phyloP scores from a whole-genome alignment of 768 basidiomycete species.

The Termitomyces sp. region DNA sequence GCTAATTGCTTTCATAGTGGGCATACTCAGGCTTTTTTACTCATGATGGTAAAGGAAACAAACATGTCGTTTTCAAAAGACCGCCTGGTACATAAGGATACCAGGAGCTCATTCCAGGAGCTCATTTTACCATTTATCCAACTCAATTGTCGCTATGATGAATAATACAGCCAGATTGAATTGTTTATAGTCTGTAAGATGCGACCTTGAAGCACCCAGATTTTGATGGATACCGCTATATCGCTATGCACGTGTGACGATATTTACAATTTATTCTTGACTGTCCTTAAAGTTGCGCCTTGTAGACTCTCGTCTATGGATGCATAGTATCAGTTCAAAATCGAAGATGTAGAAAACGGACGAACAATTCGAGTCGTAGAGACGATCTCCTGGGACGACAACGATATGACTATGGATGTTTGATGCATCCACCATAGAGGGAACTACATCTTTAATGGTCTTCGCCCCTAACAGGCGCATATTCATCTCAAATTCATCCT shows the following conservation, averaged over 20 bases:
- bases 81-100: not conserved
- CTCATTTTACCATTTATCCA: not conserved
- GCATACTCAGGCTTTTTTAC: slow-evolving; percentile 5
- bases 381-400: slow-evolving; percentile 62
- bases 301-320: slow-evolving; percentile 30
- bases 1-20: slow-evolving; percentile 1
- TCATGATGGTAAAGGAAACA: not conserved
- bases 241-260: not conserved
- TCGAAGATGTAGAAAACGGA: not conserved
- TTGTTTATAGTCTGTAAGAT: not conserved
- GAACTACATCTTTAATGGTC: slow-evolving; percentile 71
- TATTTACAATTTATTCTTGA: slow-evolving; percentile 11
- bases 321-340: not conserved
- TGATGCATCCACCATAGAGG: slow-evolving; percentile 85
- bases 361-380: slow-evolving; percentile 83
- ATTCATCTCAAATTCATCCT: slow-evolving; percentile 99
- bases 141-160: no score
- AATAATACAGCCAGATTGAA: not conserved
- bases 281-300: slow-evolving; percentile 21
- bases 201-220: not conserved
- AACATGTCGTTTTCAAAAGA: slow-evolving; percentile 2
- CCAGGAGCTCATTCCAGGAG: not conserved
- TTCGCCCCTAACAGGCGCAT: slow-evolving; percentile 87
- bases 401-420: slow-evolving; percentile 63
- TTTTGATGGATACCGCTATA: not conserved